Conservation (phyloP, 2,329 filamentous ascomycete species). For the Penicillium palitans region DNA sequence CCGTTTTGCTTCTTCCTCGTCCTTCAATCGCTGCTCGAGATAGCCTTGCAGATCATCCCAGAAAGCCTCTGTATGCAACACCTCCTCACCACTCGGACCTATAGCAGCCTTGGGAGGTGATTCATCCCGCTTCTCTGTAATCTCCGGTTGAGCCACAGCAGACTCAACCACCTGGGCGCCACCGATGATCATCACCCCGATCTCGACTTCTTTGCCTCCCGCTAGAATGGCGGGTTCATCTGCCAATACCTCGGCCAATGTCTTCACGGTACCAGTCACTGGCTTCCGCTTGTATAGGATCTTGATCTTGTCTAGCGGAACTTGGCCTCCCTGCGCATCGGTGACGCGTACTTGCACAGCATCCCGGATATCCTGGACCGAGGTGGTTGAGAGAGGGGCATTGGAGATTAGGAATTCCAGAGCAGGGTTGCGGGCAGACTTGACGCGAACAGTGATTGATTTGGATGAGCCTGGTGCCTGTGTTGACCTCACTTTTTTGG, state of each 20-base stretch:
- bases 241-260: slow-evolving; percentile 69
- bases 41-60: slow-evolving; percentile 85
- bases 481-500: slow-evolving; percentile 40
- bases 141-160: slow-evolving; percentile 32
- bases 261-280: slow-evolving; percentile 71
- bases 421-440: slow-evolving; percentile 69
- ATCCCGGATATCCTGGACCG: slow-evolving; percentile 75
- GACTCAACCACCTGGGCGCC: slow-evolving; percentile 56
- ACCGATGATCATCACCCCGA: slow-evolving; percentile 85
- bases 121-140: slow-evolving; percentile 30
- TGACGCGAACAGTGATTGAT: slow-evolving; percentile 38
- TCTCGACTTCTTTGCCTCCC: slow-evolving; percentile 61
- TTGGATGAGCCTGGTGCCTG: slow-evolving; percentile 42
- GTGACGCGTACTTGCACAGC: slow-evolving; percentile 64
- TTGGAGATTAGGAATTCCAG: slow-evolving; percentile 65
- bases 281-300: slow-evolving; percentile 87
- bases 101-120: slow-evolving; percentile 46
- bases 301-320: slow-evolving; percentile 72
- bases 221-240: slow-evolving; percentile 50
- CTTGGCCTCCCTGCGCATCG: slow-evolving; percentile 42
- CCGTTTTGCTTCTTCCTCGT: slow-evolving; percentile 64
- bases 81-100: slow-evolving; percentile 57
- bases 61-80: slow-evolving; percentile 71
- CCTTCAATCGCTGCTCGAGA: slow-evolving; percentile 73
- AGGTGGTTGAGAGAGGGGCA: slow-evolving; percentile 65